A percentile compares a stretch with the other conserved stretches of the same genome.
phyloP scores from a whole-genome alignment of 352 stramenopile species.

The Globisporangium cystogenes region DNA sequence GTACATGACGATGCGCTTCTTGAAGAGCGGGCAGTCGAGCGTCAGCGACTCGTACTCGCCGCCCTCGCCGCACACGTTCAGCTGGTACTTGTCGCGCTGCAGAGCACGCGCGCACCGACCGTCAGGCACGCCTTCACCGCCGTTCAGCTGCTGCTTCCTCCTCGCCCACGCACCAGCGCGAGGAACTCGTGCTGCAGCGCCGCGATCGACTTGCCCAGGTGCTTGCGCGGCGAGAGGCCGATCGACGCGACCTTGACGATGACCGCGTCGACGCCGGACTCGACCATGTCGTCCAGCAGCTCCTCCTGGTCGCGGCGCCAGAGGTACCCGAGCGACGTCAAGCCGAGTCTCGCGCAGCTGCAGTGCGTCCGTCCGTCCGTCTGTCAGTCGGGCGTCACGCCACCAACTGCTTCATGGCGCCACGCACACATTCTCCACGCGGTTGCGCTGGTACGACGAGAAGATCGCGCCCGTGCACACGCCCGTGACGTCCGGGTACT shows the following conservation, averaged over 20 bases:
- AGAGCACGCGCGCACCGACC: not conserved
- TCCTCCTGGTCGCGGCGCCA: conserved; percentile 92
- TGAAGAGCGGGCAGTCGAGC: conserved; percentile 96
- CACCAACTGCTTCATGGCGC: conserved; percentile 10
- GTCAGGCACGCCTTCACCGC: too few relatives aligned
- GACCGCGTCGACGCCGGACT: conserved; percentile 91
- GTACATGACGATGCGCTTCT: conserved; percentile 90
- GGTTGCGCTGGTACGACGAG: conserved; percentile 98
- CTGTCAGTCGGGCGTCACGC: too few relatives aligned
- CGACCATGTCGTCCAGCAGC: conserved; percentile 94
- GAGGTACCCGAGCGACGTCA: conserved; percentile 95
- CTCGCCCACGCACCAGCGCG: conserved; percentile 45
- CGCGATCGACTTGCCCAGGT: conserved; percentile 81
- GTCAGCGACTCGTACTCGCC: conserved; percentile 99
- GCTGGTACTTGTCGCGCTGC: conserved; percentile 93
- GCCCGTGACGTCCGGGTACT: conserved; percentile 86
- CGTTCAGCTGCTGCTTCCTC: not conserved
- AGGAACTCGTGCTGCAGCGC: conserved; percentile 89
- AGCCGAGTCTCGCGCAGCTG: conserved; percentile 88
- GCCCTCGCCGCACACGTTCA: conserved; percentile 98
- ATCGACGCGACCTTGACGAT: conserved; percentile 97
- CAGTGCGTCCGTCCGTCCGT: too few relatives aligned
- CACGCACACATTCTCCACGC: conserved; percentile 94
- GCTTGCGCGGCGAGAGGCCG: conserved; percentile 81
- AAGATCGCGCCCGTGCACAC: conserved; percentile 98